Conservation (phyloP, 768 basidiomycete genomes). For the Trametes coccinea region DNA sequence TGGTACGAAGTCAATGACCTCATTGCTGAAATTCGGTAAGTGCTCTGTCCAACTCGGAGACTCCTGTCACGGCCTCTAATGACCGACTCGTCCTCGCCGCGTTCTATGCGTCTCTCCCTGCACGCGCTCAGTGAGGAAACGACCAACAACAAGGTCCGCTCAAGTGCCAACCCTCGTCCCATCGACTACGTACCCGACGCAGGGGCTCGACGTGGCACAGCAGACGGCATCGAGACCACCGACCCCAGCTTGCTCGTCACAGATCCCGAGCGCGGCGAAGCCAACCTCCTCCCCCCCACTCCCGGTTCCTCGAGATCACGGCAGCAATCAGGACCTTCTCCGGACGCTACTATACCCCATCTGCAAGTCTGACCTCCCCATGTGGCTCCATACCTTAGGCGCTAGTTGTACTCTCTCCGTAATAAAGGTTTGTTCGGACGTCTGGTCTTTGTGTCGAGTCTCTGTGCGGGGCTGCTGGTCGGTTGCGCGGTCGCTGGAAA, state of each 20-base stretch:
- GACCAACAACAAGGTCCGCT: slow-evolving; percentile 83
- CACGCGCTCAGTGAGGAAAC: slow-evolving; percentile 62
- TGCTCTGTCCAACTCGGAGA: slow-evolving; percentile 18
- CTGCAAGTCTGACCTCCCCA: slow-evolving; percentile 9
- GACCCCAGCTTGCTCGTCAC: slow-evolving; percentile 46
- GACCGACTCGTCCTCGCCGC: not conserved
- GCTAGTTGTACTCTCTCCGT: slow-evolving; percentile 13
- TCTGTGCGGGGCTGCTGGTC: not conserved
- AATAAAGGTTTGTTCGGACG: slow-evolving; percentile 2
- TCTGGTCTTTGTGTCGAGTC: not conserved
- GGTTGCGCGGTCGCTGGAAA: not conserved
- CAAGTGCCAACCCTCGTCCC: slow-evolving; percentile 50
- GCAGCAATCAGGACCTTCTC: slow-evolving; percentile 1
- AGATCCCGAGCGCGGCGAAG: slow-evolving; percentile 39
- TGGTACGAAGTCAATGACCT: slow-evolving; percentile 80
- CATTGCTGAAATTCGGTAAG: slow-evolving; percentile 79
- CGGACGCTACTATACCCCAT: slow-evolving; percentile 21
- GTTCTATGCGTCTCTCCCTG: not conserved
- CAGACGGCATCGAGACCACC: slow-evolving; percentile 66
- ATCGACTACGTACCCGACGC: slow-evolving; percentile 76
- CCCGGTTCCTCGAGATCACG: slow-evolving; percentile 10
- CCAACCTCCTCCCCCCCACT: slow-evolving; percentile 21
- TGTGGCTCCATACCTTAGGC: slow-evolving; percentile 4
- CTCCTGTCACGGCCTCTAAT: not conserved
- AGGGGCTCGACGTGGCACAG: slow-evolving; percentile 62